phyloP scores from a whole-genome alignment of 2,329 filamentous ascomycete species.

The Beauveria pseudobassiana region DNA sequence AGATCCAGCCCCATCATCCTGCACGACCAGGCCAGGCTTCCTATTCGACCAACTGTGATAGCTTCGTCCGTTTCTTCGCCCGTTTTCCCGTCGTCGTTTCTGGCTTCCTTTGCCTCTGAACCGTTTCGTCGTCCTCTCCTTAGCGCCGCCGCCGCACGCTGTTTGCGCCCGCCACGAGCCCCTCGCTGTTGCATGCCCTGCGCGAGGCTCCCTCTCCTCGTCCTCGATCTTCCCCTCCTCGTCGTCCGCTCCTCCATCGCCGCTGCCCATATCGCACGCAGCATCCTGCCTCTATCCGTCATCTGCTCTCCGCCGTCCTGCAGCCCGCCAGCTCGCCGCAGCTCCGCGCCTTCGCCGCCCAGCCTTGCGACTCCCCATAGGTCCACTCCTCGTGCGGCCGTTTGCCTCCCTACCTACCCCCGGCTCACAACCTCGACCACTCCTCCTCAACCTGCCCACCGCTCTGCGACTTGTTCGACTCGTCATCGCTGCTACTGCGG shows the following conservation, averaged over 20 bases:
- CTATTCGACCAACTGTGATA: constrained; percentile 2
- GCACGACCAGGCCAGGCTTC: constrained; percentile 16
- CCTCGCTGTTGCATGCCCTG: no score
- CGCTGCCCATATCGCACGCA: background rate
- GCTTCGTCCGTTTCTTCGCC: background rate
- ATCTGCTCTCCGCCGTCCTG: no score
- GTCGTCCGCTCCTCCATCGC: background rate
- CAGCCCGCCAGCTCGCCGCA: background rate
- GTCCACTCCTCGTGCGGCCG: background rate
- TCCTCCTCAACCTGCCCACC: no score
- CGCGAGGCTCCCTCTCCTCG: background rate
- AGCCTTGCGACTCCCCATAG: background rate
- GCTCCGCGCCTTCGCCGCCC: background rate
- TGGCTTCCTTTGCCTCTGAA: background rate
- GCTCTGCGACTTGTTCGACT: background rate
- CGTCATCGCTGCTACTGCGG: background rate
- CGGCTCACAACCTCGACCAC: background rate
- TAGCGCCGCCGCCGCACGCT: background rate
- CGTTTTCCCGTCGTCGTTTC: background rate
- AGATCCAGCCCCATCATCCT: constrained; percentile 41
- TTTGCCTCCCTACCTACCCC: background rate
- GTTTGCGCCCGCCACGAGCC: constrained; percentile 2
- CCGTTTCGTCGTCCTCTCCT: background rate
- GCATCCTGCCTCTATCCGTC: no score
- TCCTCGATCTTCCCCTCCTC: background rate